Conservation (phyloP, 257 asterid species). For the Solanum megistacrolobum region DNA sequence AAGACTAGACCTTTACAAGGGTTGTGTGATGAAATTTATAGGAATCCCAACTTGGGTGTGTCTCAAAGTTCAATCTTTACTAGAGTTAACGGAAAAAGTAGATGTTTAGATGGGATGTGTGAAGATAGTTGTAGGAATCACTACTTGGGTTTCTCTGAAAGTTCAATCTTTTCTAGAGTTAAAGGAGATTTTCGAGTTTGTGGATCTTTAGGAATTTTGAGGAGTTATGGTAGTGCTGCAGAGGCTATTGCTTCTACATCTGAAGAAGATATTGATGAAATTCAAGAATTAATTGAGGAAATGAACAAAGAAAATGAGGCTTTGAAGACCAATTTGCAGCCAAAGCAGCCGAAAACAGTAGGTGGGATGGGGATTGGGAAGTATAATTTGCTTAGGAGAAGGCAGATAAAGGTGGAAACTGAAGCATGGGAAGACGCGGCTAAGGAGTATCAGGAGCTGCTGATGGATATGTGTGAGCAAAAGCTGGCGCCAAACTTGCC, state of each 20-base stretch:
- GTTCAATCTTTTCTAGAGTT: not conserved
- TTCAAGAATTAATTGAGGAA: slow-evolving; percentile 43
- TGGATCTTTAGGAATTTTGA: slow-evolving; percentile 18
- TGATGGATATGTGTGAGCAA: slow-evolving; percentile 89
- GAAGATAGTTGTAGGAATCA: not conserved
- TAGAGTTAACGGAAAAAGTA: not conserved
- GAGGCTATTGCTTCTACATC: slow-evolving; percentile 75
- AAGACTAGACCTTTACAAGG: not conserved
- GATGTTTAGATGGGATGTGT: not conserved
- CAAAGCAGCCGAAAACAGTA: slow-evolving; percentile 34
- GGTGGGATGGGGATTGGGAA: slow-evolving; percentile 67
- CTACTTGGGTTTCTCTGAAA: slow-evolving; percentile 20
- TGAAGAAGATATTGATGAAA: slow-evolving; percentile 74
- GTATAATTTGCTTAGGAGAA: slow-evolving; percentile 55
- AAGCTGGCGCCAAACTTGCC: slow-evolving; percentile 93
- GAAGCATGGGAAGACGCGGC: slow-evolving; percentile 95
- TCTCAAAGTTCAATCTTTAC: slow-evolving; percentile 10
- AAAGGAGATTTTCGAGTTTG: slow-evolving; percentile 5
- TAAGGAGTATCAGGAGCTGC: slow-evolving; percentile 72
- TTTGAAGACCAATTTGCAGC: slow-evolving; percentile 5
- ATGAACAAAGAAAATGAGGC: slow-evolving; percentile 29
- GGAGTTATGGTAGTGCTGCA: slow-evolving; percentile 67
- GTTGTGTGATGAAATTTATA: not conserved
- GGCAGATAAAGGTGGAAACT: slow-evolving; percentile 74
- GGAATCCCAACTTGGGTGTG: slow-evolving; percentile 4